These are phyloP conservation scores for maize (Zea mays) DNA, from an alignment of 176 grass and related monocot genomes.

Conservation along the genomic window DNA sequence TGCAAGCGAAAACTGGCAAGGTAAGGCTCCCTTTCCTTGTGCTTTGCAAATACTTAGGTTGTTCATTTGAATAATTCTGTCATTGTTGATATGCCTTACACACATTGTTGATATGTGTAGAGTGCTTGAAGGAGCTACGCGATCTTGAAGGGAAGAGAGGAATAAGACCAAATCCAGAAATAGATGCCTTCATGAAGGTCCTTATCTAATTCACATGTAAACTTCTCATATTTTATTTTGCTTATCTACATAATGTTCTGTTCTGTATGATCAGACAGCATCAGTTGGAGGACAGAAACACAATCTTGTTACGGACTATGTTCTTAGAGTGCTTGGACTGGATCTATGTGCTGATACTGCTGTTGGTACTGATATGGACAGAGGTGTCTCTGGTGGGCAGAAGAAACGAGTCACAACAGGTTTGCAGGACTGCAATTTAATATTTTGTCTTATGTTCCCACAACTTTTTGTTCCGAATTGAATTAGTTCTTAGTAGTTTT, in stretches of 20 bases:
- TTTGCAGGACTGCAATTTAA: conserved; percentile 21
- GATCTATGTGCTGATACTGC: conserved; percentile 72
- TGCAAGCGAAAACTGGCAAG: conserved; percentile 61
- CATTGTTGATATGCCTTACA: not conserved
- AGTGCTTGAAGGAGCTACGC: conserved; percentile 55
- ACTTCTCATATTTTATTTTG: not conserved
- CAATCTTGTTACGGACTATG: conserved; percentile 67
- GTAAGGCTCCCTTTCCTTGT: conserved; percentile 34
- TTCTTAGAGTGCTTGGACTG: conserved; percentile 65
- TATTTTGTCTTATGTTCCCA: not conserved
- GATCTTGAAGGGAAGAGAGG: conserved; percentile 56
- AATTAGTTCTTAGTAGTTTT: not conserved
- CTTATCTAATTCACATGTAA: not conserved
- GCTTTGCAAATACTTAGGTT: not conserved
- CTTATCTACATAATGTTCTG: conserved; percentile 15
- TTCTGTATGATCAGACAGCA: conserved; percentile 43
- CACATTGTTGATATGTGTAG: conserved; percentile 33
- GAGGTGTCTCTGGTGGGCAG: conserved; percentile 81
- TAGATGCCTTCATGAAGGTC: conserved; percentile 92
- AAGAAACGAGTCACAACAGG: conserved; percentile 82
- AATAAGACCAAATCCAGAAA: conserved; percentile 63
- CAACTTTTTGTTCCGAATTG: not conserved
- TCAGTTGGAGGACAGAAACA: conserved; percentile 51
- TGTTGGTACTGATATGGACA: conserved; percentile 77
- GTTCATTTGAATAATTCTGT: not conserved